These are phyloP conservation scores for Achaetomium macrosporum DNA, from an alignment of 2,329 filamentous ascomycete genomes.

Conservation along the genomic window DNA sequence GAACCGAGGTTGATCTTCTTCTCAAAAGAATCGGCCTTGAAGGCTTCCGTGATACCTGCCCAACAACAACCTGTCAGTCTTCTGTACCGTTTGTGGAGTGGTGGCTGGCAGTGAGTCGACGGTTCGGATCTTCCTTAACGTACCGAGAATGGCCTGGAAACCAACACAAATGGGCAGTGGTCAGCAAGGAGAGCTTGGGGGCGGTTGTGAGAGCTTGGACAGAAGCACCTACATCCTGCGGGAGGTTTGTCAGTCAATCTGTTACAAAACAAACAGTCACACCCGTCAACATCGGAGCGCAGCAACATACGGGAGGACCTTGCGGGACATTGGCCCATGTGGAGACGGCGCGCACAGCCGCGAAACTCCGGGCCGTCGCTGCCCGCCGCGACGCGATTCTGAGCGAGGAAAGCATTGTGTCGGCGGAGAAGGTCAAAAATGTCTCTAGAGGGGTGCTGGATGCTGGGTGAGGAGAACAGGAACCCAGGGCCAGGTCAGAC, in stretches of 20 bases:
- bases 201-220: too few relatives aligned
- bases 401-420: constrained; percentile 51
- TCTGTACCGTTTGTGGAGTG: too few relatives aligned
- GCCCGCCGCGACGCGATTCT: constrained; percentile 49
- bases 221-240: constrained; percentile 25
- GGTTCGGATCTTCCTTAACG: constrained; percentile 21
- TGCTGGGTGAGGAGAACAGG: neutral
- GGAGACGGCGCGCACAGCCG: constrained; percentile 56
- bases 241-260: constrained; percentile 11
- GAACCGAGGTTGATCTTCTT: constrained; percentile 97
- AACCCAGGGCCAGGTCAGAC: neutral
- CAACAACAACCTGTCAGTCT: constrained; percentile 23
- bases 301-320: constrained; percentile 76
- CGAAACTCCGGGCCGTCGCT: constrained; percentile 36
- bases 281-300: neutral
- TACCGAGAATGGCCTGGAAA: constrained; percentile 69
- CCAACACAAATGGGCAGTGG: constrained; percentile 10
- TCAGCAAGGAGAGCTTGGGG: constrained; percentile 18
- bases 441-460: neutral
- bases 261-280: neutral
- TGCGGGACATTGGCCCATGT: constrained; percentile 89
- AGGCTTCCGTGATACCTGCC: constrained; percentile 88
- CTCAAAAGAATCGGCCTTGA: constrained; percentile 89
- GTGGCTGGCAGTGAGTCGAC: neutral
- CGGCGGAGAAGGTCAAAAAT: neutral